phyloP scores from a whole-genome alignment of 2,329 filamentous ascomycete species.

The Exutisphaerella laricina region DNA sequence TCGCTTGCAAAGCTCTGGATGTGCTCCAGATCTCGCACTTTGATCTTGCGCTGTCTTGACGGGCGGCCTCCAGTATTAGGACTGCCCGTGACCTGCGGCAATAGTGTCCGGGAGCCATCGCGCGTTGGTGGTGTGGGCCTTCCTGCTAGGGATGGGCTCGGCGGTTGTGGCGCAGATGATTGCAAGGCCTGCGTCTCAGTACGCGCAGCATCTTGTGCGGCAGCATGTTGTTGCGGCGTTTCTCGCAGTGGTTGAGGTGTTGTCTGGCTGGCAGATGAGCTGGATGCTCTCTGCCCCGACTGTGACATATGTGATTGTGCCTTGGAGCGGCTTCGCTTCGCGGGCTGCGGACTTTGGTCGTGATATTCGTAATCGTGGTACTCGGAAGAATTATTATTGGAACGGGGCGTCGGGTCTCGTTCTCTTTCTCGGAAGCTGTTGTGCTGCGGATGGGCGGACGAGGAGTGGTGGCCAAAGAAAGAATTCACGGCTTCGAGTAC shows the following conservation, averaged over 20 bases:
- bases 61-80: conserved; percentile 29
- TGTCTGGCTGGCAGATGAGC: conserved; percentile 24
- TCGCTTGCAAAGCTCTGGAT: conserved; percentile 83
- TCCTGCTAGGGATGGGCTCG: conserved; percentile 23
- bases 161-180: conserved; percentile 14
- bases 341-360: conserved; percentile 17
- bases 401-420: conserved; percentile 16
- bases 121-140: conserved; percentile 30
- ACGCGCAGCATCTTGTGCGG: conserved; percentile 17
- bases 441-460: conserved; percentile 24
- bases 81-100: conserved; percentile 26
- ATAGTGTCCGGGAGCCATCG: conserved; percentile 11
- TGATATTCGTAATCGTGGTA: conserved; percentile 7
- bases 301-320: conserved; percentile 27
- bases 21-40: conserved; percentile 82
- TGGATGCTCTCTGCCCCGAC: conserved; percentile 28
- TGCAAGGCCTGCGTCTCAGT: conserved; percentile 16
- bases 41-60: conserved; percentile 57
- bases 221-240: conserved; percentile 8
- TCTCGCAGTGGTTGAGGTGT: conserved; percentile 11
- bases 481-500: conserved; percentile 68
- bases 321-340: conserved; percentile 23
- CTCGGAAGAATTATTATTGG: conserved; percentile 8
- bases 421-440: conserved; percentile 23
- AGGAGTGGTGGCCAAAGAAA: conserved; percentile 37